phyloP scores from a whole-genome alignment of 163 green algal species.

The Scenedesmus sp. region DNA sequence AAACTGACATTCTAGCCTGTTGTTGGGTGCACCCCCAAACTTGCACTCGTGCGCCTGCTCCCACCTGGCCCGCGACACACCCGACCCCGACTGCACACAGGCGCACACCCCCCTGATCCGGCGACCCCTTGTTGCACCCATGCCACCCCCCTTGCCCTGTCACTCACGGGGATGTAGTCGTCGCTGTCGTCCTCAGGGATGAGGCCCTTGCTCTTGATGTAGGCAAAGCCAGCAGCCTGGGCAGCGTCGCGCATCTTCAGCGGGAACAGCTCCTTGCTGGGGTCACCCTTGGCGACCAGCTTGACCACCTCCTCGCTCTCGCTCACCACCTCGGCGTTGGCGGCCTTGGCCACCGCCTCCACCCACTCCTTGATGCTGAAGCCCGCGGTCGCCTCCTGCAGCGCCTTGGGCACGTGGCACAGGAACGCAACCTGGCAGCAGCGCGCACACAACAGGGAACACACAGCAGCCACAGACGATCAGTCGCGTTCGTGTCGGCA shows the following conservation, averaged over 20 bases:
- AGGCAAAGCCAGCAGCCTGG: constrained; percentile 78
- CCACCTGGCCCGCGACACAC: neutral
- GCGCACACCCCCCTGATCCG: too few relatives aligned
- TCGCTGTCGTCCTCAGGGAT: constrained; percentile 84
- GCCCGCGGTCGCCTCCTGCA: constrained; percentile 66
- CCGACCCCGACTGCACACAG: neutral
- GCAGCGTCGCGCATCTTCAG: constrained; percentile 88
- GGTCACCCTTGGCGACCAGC: constrained; percentile 56
- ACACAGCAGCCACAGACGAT: neutral
- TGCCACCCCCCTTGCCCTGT: too few relatives aligned
- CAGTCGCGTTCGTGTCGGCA: too few relatives aligned
- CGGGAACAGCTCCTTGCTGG: constrained; percentile 78
- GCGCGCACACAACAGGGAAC: neutral
- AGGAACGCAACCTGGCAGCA: constrained; percentile 73
- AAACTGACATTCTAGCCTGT: too few relatives aligned
- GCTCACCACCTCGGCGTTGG: constrained; percentile 61
- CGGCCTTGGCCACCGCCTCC: constrained; percentile 68
- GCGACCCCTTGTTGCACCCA: too few relatives aligned
- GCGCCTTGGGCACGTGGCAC: constrained; percentile 83
- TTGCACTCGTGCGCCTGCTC: too few relatives aligned
- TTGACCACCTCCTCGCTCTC: constrained; percentile 70
- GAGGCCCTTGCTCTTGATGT: constrained; percentile 83
- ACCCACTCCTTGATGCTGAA: constrained; percentile 79
- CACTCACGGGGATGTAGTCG: constrained; percentile 57
- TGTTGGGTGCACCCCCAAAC: too few relatives aligned